Conservation (phyloP, 306 rosid species). For the Vachellia pachyceras region DNA sequence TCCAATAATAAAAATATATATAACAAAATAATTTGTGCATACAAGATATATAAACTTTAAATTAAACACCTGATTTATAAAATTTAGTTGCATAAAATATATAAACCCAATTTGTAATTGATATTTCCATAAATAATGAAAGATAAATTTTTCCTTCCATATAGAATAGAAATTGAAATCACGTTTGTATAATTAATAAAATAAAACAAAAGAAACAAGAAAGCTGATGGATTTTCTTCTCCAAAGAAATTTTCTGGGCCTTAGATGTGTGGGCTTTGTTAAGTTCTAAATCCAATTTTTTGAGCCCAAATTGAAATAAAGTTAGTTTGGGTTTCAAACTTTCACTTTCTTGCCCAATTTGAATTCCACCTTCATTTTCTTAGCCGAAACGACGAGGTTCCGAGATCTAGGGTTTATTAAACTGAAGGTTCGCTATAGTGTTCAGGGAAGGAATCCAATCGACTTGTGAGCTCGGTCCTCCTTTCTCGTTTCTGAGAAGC, state of each 20-base stretch:
- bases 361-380: background rate
- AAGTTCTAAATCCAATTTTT: background rate
- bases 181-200: background rate
- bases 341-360: too few relatives aligned
- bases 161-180: too few relatives aligned
- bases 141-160: too few relatives aligned
- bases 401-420: slow-evolving; percentile 14
- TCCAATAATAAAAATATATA: too few relatives aligned
- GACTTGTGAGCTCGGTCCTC: background rate
- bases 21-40: too few relatives aligned
- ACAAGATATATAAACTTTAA: too few relatives aligned
- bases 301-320: background rate
- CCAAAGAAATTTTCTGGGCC: background rate
- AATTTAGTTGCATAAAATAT: too few relatives aligned
- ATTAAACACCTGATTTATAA: too few relatives aligned
- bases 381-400: background rate
- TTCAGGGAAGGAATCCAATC: background rate
- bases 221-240: background rate
- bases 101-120: too few relatives aligned
- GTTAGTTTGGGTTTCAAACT: too few relatives aligned
- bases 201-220: background rate
- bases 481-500: background rate
- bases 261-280: background rate
- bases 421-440: background rate
- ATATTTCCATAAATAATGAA: too few relatives aligned